Evolutionary conservation across 805 yeast species (phyloP).

Genomic region (Torulaspora gathmanii): DNA sequence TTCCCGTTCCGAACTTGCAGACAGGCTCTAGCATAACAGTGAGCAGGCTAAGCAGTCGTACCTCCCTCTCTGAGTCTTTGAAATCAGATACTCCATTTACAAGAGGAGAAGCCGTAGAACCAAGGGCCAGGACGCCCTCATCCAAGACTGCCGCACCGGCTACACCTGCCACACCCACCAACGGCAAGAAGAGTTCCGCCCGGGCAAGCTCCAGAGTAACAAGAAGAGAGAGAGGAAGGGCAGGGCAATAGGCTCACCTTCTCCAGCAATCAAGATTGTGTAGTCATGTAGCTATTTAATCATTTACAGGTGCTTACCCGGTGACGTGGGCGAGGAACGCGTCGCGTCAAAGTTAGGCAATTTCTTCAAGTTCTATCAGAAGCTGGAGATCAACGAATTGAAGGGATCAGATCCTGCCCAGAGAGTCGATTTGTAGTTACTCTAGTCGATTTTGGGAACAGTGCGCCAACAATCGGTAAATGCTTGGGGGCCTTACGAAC

Average conservation of each 20-base stretch:
- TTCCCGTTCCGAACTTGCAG: constrained; percentile 23
- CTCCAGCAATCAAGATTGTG: constrained; percentile 18
- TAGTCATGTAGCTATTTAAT: constrained; percentile 17
- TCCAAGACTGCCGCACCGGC: constrained; percentile 1
- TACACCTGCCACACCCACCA: neutral
- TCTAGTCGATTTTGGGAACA: neutral
- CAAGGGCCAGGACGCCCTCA: neutral
- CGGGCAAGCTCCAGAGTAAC: constrained; percentile 2
- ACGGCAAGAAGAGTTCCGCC: neutral
- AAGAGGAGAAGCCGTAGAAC: neutral
- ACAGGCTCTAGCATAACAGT: constrained; percentile 13
- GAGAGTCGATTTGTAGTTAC: neutral
- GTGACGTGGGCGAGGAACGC: constrained; percentile 5
- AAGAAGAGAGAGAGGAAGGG: constrained; percentile 5
- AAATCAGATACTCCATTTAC: neutral
- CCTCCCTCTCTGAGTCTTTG: constrained; percentile 1
- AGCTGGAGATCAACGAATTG: too few relatives aligned
- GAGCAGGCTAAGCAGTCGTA: constrained; percentile 8
- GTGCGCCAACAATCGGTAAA: neutral
- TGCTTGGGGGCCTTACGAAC: neutral
- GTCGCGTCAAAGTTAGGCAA: constrained; percentile 6
- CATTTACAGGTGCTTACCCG: constrained; percentile 1
- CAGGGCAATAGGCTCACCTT: constrained; percentile 5
- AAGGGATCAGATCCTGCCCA: neutral
- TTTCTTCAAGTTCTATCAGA: neutral